These are phyloP conservation scores for Tuber calosporum DNA, from an alignment of 495 filamentous ascomycete genomes.

Conservation along the genomic window DNA sequence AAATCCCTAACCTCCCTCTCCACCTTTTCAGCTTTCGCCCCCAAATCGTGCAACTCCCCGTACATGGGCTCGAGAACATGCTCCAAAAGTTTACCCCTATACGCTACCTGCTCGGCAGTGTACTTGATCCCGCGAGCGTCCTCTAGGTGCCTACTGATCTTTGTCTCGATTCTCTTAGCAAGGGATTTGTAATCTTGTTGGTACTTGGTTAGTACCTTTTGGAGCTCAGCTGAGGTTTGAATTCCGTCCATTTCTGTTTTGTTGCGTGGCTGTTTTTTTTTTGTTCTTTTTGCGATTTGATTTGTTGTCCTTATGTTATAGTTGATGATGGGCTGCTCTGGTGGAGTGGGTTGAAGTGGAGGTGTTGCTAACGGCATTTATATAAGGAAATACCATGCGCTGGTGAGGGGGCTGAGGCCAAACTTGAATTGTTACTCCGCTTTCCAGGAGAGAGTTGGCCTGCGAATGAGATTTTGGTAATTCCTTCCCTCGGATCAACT, in stretches of 20 bases:
- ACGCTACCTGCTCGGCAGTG: background rate
- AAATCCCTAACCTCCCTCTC: background rate
- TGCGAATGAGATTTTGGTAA: background rate
- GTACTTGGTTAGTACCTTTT: background rate
- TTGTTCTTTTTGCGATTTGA: background rate
- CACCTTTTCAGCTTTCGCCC: background rate
- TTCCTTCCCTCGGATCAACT: background rate
- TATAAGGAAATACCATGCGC: background rate
- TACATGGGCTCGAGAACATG: background rate
- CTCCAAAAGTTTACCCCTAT: background rate
- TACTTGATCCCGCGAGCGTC: background rate
- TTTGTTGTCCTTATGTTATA: background rate
- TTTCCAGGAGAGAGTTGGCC: background rate
- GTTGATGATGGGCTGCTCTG: background rate
- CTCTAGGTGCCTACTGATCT: background rate
- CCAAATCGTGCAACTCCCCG: background rate
- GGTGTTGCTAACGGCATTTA: background rate
- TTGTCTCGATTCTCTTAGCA: background rate
- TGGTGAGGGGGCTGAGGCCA: background rate
- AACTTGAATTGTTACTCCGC: background rate
- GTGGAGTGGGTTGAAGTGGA: background rate
- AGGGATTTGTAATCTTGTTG: background rate
- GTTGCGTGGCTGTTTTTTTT: background rate
- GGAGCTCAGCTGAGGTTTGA: background rate
- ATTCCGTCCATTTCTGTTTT: background rate